A percentile compares a stretch with the other conserved stretches of the same genome.
Conservation (phyloP, 805 yeast genomes). For the Yamadazyma tumulicola region DNA sequence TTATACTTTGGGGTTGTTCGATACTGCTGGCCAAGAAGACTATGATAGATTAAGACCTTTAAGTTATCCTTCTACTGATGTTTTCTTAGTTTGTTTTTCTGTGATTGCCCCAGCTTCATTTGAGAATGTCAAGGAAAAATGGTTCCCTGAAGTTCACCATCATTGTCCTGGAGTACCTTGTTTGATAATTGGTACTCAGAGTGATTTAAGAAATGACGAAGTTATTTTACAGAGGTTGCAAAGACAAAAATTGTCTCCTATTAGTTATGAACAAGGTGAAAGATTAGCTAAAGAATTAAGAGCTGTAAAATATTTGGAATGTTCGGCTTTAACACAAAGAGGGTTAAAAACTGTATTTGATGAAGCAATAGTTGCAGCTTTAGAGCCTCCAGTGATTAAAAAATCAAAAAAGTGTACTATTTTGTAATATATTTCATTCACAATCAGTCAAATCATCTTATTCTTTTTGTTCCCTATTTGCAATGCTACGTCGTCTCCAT, state of each 20-base stretch:
- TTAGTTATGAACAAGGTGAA: constrained; percentile 83
- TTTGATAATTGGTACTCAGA: constrained; percentile 94
- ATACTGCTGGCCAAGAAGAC: constrained; percentile 99
- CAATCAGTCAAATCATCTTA: too few relatives aligned
- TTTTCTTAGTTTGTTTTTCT: constrained; percentile 90
- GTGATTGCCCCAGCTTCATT: constrained; percentile 96
- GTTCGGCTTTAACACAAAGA: constrained; percentile 95
- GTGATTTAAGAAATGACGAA: constrained; percentile 91
- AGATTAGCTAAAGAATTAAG: constrained; percentile 89
- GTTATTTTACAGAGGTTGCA: constrained; percentile 84
- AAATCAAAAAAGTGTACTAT: constrained; percentile 82
- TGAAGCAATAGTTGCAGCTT: constrained; percentile 96
- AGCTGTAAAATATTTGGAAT: constrained; percentile 95
- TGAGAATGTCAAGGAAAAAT: constrained; percentile 95
- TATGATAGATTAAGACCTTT: constrained; percentile 96
- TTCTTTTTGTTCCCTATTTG: too few relatives aligned
- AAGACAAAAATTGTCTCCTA: constrained; percentile 86
- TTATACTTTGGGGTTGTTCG: constrained; percentile 93
- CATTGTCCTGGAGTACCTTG: constrained; percentile 99
- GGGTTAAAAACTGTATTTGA: constrained; percentile 98
- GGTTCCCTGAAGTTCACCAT: constrained; percentile 96
- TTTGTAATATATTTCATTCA: constrained; percentile 48
- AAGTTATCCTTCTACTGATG: constrained; percentile 96
- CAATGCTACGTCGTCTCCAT: too few relatives aligned
- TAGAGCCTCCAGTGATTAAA: constrained; percentile 91